Conservation (phyloP, 192 early-diverging fungal species). For the Backusella circina region DNA sequence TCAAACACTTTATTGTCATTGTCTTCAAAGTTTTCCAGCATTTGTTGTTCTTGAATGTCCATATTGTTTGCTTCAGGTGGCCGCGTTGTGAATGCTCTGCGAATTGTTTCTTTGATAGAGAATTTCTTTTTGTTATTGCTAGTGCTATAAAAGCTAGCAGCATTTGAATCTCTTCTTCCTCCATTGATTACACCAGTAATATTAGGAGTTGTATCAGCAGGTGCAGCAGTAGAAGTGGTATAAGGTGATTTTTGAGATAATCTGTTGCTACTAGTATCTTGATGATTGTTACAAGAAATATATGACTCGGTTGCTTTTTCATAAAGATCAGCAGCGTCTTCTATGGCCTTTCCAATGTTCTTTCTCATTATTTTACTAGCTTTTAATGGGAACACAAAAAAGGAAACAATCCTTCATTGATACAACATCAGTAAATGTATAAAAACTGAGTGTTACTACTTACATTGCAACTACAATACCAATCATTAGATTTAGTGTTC, state of each 20-base stretch:
- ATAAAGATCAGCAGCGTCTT: slow-evolving; percentile 19
- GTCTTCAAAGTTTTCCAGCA: background rate
- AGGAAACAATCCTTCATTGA: background rate
- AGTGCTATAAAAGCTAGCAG: background rate
- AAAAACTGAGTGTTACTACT: background rate
- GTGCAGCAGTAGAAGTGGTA: background rate
- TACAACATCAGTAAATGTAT: background rate
- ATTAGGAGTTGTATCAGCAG: background rate
- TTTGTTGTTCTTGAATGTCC: background rate
- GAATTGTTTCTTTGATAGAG: background rate
- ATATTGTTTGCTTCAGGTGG: background rate
- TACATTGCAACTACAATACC: slow-evolving; percentile 15
- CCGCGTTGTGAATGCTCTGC: background rate
- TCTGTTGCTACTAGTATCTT: background rate
- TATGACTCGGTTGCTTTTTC: slow-evolving; percentile 6
- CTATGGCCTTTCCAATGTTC: slow-evolving; percentile 9
- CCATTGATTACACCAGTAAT: background rate
- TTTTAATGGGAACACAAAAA: slow-evolving; percentile 16
- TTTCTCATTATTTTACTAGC: slow-evolving; percentile 10
- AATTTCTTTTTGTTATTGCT: background rate
- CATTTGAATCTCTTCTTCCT: background rate
- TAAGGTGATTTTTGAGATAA: background rate
- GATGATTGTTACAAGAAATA: background rate
- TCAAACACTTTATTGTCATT: background rate
- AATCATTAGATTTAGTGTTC: slow-evolving; percentile 12